These are phyloP conservation scores for Nitzschia sp. DNA, from an alignment of 108 stramenopile species.

Conservation along the genomic window DNA sequence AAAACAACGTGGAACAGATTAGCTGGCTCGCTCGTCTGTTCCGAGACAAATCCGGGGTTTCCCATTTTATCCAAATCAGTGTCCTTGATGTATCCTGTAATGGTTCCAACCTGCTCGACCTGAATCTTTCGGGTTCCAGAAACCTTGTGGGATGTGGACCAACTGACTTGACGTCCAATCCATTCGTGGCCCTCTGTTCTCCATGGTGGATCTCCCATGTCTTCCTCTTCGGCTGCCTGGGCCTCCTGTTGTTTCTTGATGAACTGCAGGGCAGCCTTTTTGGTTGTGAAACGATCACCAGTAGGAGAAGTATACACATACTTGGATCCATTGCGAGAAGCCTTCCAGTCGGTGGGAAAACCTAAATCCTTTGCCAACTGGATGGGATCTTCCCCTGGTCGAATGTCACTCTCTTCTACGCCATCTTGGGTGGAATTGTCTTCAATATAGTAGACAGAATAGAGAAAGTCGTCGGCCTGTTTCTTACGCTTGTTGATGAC, in stretches of 20 bases:
- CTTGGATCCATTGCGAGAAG: constrained; percentile 34
- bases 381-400: constrained; percentile 48
- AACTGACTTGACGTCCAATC: constrained; percentile 51
- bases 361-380: constrained; percentile 50
- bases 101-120: constrained; percentile 58
- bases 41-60: constrained; percentile 76
- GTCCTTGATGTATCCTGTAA: constrained; percentile 69
- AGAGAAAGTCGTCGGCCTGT: constrained; percentile 52
- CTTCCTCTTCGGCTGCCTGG: constrained; percentile 12
- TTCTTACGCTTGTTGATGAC: constrained; percentile 62
- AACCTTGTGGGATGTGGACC: constrained; percentile 32
- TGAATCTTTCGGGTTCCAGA: constrained; percentile 40
- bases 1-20: constrained; percentile 74
- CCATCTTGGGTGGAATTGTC: constrained; percentile 70
- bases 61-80: constrained; percentile 78
- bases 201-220: constrained; percentile 83
- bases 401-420: constrained; percentile 63
- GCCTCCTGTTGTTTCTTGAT: constrained; percentile 28
- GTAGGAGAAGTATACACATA: constrained; percentile 50
- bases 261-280: constrained; percentile 57
- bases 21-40: constrained; percentile 64
- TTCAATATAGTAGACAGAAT: constrained; percentile 68
- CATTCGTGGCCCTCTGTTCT: constrained; percentile 59
- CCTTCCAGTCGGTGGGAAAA: constrained; percentile 59
- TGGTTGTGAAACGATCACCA: constrained; percentile 49